Evolutionary conservation across 2,329 filamentous ascomycete genomes (phyloP).

Genomic region (Zymoseptoria passerinii): DNA sequence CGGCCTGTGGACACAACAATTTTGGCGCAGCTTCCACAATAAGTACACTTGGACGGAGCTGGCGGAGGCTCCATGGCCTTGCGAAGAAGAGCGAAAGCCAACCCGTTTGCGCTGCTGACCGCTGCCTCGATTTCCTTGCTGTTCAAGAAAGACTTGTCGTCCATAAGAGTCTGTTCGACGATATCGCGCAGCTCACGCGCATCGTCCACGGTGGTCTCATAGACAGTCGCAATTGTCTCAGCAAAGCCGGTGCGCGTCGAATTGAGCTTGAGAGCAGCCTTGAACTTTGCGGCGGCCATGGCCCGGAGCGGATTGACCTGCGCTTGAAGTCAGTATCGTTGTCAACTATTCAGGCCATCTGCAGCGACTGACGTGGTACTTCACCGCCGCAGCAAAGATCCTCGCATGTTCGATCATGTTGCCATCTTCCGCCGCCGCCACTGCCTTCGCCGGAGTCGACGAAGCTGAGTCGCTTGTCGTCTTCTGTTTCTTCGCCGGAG

Average conservation of each 20-base stretch:
- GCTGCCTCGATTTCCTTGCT: background rate
- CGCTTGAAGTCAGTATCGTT: too few relatives aligned
- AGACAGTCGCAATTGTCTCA: slow-evolving; percentile 34
- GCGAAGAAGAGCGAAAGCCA: too few relatives aligned
- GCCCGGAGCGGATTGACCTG: slow-evolving; percentile 10
- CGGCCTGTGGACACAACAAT: too few relatives aligned
- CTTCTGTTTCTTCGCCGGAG: too few relatives aligned
- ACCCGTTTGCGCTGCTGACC: background rate
- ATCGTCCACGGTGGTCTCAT: slow-evolving; percentile 34
- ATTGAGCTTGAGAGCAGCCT: too few relatives aligned
- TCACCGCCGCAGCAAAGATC: slow-evolving; percentile 16
- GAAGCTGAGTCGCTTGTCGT: too few relatives aligned
- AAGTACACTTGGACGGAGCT: too few relatives aligned
- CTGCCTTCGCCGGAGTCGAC: too few relatives aligned
- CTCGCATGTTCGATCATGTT: slow-evolving; percentile 13
- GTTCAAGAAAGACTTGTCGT: background rate
- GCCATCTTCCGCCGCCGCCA: background rate
- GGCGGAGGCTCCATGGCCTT: too few relatives aligned
- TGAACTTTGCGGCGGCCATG: slow-evolving; percentile 13
- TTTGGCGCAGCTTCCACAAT: too few relatives aligned
- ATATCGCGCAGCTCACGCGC: slow-evolving; percentile 32
- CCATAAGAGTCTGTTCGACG: background rate
- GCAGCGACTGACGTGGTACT: slow-evolving; percentile 12
- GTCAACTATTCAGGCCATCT: too few relatives aligned
- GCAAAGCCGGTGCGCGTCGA: slow-evolving; percentile 30